Evolutionary conservation across 2,329 filamentous ascomycete genomes (phyloP).

Genomic region (Scedosporium apiospermum): DNA sequence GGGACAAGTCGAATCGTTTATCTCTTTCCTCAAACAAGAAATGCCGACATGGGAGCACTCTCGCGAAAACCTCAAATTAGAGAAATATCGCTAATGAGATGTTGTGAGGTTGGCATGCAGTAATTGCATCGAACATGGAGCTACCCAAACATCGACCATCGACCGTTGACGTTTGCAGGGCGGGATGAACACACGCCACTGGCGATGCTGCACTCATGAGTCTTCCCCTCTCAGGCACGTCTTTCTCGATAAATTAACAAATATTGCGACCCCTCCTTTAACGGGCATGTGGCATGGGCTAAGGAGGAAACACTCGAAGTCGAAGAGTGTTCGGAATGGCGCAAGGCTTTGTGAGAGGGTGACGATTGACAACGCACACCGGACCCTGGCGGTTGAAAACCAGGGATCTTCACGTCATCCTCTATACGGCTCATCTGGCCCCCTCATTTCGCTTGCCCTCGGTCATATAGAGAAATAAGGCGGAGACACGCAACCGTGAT

Average conservation of each 20-base stretch:
- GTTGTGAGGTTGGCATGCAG: not conserved
- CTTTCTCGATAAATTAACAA: not conserved
- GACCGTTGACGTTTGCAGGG: not conserved
- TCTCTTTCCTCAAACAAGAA: not conserved
- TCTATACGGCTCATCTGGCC: not conserved
- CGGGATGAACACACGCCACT: not conserved
- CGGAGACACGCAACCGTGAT: not conserved
- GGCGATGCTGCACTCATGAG: not conserved
- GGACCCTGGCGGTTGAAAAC: not conserved
- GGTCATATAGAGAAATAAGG: not conserved
- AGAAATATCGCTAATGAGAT: not conserved
- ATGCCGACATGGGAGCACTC: not conserved
- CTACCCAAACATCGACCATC: not conserved
- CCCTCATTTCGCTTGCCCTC: not conserved
- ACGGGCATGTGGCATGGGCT: not conserved
- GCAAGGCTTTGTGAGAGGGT: not conserved
- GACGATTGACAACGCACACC: not conserved
- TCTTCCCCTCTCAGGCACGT: not conserved
- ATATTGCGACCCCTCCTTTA: not conserved
- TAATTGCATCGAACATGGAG: not conserved
- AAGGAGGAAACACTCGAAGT: not conserved
- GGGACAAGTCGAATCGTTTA: too few relatives aligned
- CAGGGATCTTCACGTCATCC: not conserved
- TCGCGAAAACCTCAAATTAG: not conserved
- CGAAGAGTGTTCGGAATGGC: not conserved